phyloP scores from a whole-genome alignment of 306 rosid species.

The Lathyrus aphaca region DNA sequence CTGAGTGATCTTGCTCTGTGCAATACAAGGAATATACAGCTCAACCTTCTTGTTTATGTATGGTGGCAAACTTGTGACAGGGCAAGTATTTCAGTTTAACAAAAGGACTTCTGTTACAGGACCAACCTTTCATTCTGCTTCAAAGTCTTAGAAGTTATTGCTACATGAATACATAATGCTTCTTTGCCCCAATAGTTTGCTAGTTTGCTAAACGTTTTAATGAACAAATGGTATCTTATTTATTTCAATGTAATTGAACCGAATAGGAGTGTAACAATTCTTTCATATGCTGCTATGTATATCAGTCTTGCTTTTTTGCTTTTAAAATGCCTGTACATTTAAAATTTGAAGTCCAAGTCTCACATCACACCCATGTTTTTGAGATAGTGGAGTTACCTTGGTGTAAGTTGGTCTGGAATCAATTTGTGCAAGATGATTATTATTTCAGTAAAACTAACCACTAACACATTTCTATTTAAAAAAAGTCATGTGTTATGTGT shows the following conservation, averaged over 20 bases:
- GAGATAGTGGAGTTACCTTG: neutral
- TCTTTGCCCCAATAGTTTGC: neutral
- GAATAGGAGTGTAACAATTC: neutral
- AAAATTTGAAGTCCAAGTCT: neutral
- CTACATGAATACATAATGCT: neutral
- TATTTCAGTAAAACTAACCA: neutral
- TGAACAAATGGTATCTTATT: neutral
- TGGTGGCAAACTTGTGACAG: slow-evolving; percentile 21
- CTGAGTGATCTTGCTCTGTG: slow-evolving; percentile 5
- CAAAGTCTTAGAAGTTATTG: neutral
- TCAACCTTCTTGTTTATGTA: slow-evolving; percentile 13
- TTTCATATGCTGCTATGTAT: neutral
- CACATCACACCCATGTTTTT: neutral
- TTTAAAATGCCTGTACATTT: neutral
- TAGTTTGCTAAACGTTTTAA: neutral
- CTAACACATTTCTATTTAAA: too few species aligned
- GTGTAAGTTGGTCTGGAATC: neutral
- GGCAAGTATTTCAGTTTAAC: slow-evolving; percentile 21
- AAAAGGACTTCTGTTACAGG: neutral
- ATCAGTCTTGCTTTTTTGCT: neutral
- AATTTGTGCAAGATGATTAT: neutral
- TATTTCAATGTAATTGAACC: neutral
- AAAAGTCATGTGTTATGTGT: too few species aligned
- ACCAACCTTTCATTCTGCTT: neutral
- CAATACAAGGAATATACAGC: slow-evolving; percentile 5